Conservation (phyloP, 352 stramenopile genomes). For the Phytophthora lateralis region DNA sequence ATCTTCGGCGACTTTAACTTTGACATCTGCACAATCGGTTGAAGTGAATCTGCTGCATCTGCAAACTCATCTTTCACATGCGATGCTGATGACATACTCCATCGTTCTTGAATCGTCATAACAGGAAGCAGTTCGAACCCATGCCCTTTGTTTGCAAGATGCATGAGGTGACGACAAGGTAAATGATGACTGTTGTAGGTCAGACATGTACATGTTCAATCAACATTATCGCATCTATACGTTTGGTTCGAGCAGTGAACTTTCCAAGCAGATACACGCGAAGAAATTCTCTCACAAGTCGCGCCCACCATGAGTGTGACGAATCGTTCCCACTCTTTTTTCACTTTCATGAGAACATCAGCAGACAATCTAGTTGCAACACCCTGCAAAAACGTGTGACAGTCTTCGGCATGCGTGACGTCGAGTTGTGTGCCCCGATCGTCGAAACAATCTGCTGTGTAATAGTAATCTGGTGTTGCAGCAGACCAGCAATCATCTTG, state of each 20-base stretch:
- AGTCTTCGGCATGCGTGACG: not conserved
- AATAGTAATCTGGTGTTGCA: conserved; percentile 12
- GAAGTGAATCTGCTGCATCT: not conserved
- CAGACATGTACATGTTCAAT: conserved; percentile 9
- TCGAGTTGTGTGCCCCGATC: conserved; percentile 2
- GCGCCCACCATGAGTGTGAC: conserved; percentile 16
- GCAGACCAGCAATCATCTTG: conserved; percentile 5
- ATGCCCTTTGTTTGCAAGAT: too few species aligned
- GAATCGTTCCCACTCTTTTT: conserved; percentile 25
- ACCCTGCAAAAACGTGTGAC: conserved; percentile 6
- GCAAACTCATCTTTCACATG: not conserved
- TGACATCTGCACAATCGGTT: conserved; percentile 1
- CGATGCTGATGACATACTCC: not conserved
- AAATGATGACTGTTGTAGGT: conserved; percentile 8
- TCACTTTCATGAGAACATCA: conserved; percentile 7
- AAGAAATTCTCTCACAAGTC: conserved; percentile 30
- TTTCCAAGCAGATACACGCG: conserved; percentile 13
- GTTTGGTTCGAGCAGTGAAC: conserved; percentile 4
- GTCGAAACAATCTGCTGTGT: conserved; percentile 10
- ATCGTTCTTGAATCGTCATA: conserved; percentile 1
- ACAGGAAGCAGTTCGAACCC: not conserved
- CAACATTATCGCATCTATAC: conserved; percentile 6
- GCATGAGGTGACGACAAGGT: conserved; percentile 4
- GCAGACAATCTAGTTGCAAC: conserved; percentile 1
- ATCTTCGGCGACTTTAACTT: conserved; percentile 8